Evolutionary conservation across 2,329 filamentous ascomycete species (phyloP).

Genomic region (Beauveria australis): DNA sequence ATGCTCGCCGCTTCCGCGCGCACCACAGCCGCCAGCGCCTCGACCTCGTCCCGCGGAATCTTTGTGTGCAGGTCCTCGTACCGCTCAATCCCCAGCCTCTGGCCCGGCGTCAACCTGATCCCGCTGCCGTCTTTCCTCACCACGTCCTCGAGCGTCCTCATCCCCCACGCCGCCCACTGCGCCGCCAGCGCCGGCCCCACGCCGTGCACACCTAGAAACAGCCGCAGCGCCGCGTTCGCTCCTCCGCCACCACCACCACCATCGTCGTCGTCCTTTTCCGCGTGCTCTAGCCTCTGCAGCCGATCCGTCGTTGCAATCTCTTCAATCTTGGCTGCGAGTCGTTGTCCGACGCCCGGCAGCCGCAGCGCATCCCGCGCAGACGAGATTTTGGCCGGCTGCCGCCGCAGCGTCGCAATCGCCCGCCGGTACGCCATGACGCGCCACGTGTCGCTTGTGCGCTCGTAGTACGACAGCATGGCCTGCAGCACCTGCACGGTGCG

Average conservation of each 20-base stretch:
- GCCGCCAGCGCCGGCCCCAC: slow-evolving; percentile 63
- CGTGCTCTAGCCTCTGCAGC: slow-evolving; percentile 64
- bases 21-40: slow-evolving; percentile 59
- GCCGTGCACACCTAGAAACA: slow-evolving; percentile 73
- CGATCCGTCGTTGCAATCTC: slow-evolving; percentile 73
- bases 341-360: slow-evolving; percentile 61
- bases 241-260: slow-evolving; percentile 16
- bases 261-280: slow-evolving; percentile 52
- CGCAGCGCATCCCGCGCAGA: slow-evolving; percentile 57
- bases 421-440: slow-evolving; percentile 67
- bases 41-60: slow-evolving; percentile 71
- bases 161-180: slow-evolving; percentile 69
- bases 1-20: slow-evolving; percentile 47
- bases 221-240: slow-evolving; percentile 51
- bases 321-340: slow-evolving; percentile 77
- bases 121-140: slow-evolving; percentile 20
- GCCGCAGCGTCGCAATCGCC: slow-evolving; percentile 64
- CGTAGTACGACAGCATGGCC: slow-evolving; percentile 73
- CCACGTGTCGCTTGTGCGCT: slow-evolving; percentile 68
- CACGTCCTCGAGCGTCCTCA: slow-evolving; percentile 67
- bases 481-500: slow-evolving; percentile 69
- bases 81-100: slow-evolving; percentile 68
- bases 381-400: slow-evolving; percentile 45
- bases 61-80: slow-evolving; percentile 71
- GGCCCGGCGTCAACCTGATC: slow-evolving; percentile 55